phyloP scores from a whole-genome alignment of 2,329 filamentous ascomycete genomes.

The Fusarium bulbicola region DNA sequence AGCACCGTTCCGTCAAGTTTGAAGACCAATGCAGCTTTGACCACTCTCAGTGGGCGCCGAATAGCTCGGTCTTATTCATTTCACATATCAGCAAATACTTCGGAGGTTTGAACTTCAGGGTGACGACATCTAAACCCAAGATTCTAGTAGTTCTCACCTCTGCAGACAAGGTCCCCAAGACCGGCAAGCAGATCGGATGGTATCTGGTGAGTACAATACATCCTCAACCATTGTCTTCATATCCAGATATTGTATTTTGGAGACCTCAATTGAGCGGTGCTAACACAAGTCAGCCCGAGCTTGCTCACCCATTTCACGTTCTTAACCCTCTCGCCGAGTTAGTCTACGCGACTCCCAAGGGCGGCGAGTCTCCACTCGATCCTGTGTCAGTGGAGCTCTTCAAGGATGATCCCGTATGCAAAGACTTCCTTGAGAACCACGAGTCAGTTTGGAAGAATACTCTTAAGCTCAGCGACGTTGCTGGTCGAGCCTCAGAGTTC shows the following conservation, averaged over 20 bases:
- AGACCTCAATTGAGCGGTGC: rapidly evolving
- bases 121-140: background rate
- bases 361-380: background rate
- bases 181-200: background rate
- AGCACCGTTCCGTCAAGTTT: rapidly evolving
- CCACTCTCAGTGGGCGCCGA: background rate
- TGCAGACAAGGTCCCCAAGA: background rate
- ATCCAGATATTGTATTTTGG: rapidly evolving
- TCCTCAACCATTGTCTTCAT: no score
- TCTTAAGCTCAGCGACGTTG: background rate
- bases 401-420: background rate
- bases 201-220: background rate
- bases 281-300: background rate
- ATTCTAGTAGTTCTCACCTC: background rate
- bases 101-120: rapidly evolving
- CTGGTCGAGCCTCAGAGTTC: background rate
- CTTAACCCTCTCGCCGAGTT: background rate
- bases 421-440: background rate
- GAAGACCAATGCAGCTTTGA: background rate
- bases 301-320: background rate
- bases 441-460: background rate
- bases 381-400: background rate
- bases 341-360: background rate
- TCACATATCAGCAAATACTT: no score
- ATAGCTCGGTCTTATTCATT: rapidly evolving